Conservation (phyloP, 768 basidiomycete genomes). For the Rhodocollybia butyracea region DNA sequence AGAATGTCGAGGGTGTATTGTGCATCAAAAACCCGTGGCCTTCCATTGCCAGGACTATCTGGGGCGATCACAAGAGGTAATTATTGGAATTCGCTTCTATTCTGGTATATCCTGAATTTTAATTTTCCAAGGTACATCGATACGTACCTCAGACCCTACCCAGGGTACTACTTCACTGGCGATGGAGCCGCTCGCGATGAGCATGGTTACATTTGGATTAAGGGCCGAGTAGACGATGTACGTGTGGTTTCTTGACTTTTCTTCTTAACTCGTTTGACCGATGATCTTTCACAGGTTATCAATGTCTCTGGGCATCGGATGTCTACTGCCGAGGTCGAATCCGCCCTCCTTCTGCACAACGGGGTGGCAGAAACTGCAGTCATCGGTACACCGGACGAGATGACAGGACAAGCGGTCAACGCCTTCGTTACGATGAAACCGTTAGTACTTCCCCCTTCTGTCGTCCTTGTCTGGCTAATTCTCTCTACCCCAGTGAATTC, state of each 20-base stretch:
- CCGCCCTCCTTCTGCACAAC: constrained; percentile 89
- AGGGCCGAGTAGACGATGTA: constrained; percentile 89
- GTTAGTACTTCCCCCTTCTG: constrained; percentile 40
- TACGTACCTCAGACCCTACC: constrained; percentile 72
- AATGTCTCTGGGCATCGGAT: constrained; percentile 97
- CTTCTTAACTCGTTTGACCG: neutral
- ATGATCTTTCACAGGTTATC: constrained; percentile 70
- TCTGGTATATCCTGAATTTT: neutral
- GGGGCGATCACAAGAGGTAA: constrained; percentile 85
- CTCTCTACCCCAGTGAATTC: constrained; percentile 59
- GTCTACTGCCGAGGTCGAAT: constrained; percentile 97
- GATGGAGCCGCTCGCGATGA: constrained; percentile 94
- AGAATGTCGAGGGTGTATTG: constrained; percentile 88
- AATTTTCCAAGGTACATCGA: constrained; percentile 31
- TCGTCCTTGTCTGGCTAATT: neutral
- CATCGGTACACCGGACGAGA: constrained; percentile 80
- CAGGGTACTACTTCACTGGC: constrained; percentile 94
- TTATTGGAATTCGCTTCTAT: constrained; percentile 41
- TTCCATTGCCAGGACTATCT: constrained; percentile 90
- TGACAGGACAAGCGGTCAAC: constrained; percentile 92
- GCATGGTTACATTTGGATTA: constrained; percentile 99
- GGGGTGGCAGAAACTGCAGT: constrained; percentile 97
- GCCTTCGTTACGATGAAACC: constrained; percentile 95
- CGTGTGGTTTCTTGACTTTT: constrained; percentile 19
- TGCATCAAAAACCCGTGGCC: constrained; percentile 90